These are phyloP conservation scores for Coffea humblotiana DNA, from an alignment of 305 asterid species.

Conservation along the genomic window DNA sequence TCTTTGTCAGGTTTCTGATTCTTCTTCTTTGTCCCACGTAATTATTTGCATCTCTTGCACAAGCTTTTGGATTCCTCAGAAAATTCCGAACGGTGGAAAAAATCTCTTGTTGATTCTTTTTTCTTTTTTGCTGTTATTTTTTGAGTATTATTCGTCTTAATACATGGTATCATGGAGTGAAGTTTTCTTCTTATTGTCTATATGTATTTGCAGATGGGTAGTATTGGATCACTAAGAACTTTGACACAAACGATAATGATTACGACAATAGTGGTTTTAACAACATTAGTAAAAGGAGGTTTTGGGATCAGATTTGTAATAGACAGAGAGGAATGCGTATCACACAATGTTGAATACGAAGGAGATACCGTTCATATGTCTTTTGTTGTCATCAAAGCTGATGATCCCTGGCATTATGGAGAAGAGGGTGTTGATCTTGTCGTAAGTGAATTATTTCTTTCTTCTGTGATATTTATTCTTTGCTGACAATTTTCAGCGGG, in stretches of 20 bases:
- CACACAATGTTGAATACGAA: slow-evolving; percentile 73
- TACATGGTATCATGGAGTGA: too few relatives aligned
- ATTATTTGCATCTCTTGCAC: too few relatives aligned
- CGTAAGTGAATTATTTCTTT: slow-evolving; percentile 47
- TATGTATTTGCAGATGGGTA: slow-evolving; percentile 9
- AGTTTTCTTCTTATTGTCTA: background rate
- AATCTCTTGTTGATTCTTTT: too few relatives aligned
- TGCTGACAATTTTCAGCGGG: background rate
- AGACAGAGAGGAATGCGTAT: slow-evolving; percentile 85
- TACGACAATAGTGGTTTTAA: background rate
- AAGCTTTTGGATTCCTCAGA: too few relatives aligned
- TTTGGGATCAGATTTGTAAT: slow-evolving; percentile 78
- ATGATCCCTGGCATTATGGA: slow-evolving; percentile 72
- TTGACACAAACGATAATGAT: slow-evolving; percentile 1
- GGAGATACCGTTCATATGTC: slow-evolving; percentile 85
- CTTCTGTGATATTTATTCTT: background rate
- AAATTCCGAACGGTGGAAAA: too few relatives aligned
- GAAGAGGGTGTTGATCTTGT: slow-evolving; percentile 92
- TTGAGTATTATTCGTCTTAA: background rate
- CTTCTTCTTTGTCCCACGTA: too few relatives aligned
- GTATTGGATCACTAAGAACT: background rate
- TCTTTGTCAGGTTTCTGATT: too few relatives aligned
- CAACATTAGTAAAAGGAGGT: slow-evolving; percentile 30
- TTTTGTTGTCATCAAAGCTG: slow-evolving; percentile 87
- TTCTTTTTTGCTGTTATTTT: too few relatives aligned